Evolutionary conservation across 257 asterid genomes (phyloP).

Genomic region (Paulownia fortunei): DNA sequence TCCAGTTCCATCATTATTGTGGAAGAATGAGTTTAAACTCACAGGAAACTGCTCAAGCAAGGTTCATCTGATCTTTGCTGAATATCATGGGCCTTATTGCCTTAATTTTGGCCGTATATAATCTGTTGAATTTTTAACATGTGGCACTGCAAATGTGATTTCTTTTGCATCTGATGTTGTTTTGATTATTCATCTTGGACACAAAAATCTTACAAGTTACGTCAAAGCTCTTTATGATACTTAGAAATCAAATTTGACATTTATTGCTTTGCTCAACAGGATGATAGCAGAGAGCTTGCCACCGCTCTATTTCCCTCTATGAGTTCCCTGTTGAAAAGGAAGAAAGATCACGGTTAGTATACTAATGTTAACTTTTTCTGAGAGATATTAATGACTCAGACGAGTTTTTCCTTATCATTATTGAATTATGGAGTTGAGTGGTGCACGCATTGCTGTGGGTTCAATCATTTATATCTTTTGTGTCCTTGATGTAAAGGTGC

Average conservation of each 20-base stretch:
- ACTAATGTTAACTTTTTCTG: constrained; percentile 8
- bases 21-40: constrained; percentile 79
- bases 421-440: constrained; percentile 8
- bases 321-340: constrained; percentile 65
- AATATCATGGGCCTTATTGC: background rate
- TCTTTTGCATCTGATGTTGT: constrained; percentile 4
- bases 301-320: constrained; percentile 63
- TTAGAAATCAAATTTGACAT: constrained; percentile 1
- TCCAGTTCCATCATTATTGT: constrained; percentile 73
- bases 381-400: background rate
- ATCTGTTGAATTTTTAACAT: background rate
- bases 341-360: constrained; percentile 82
- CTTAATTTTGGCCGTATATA: background rate
- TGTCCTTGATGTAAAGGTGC: constrained; percentile 1
- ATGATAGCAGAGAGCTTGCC: constrained; percentile 77
- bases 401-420: background rate
- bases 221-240: background rate
- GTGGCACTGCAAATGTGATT: background rate
- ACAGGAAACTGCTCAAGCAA: constrained; percentile 60
- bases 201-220: background rate
- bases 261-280: constrained; percentile 50
- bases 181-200: background rate
- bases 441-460: constrained; percentile 12
- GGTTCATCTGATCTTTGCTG: constrained; percentile 48
- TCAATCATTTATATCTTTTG: constrained; percentile 5